These are phyloP conservation scores for Barnettozyma wickerhamii DNA, from an alignment of 805 yeast genomes.

Conservation along the genomic window DNA sequence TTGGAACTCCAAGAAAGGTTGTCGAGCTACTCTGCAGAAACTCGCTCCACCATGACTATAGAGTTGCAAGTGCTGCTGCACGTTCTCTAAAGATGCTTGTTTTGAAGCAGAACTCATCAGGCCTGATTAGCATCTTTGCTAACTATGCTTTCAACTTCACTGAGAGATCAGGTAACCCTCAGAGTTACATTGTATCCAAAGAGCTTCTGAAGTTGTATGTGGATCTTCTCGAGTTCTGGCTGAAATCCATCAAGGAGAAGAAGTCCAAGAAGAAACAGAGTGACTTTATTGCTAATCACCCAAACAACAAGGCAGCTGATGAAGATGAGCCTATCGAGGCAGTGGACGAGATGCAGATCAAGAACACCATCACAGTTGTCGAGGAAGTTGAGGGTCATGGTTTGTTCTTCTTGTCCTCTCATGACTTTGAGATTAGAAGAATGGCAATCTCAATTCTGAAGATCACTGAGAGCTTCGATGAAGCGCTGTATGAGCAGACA, in stretches of 20 bases:
- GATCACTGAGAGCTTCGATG: constrained; percentile 84
- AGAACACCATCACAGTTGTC: constrained; percentile 74
- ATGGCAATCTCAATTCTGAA: constrained; percentile 71
- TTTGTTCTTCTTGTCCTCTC: constrained; percentile 83
- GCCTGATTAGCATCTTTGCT: constrained; percentile 69
- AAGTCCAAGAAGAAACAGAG: constrained; percentile 15
- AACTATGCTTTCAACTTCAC: constrained; percentile 76
- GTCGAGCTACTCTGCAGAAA: constrained; percentile 78
- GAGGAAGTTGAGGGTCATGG: constrained; percentile 98
- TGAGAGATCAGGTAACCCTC: constrained; percentile 60
- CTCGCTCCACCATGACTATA: constrained; percentile 59
- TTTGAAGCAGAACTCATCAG: constrained; percentile 61
- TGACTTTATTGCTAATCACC: constrained; percentile 12
- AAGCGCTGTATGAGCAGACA: constrained; percentile 59
- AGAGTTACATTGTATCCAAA: constrained; percentile 54
- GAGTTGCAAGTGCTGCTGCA: constrained; percentile 61
- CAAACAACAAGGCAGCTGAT: neutral
- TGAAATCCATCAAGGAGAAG: constrained; percentile 50
- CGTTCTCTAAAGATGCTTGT: constrained; percentile 64
- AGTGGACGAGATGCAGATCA: constrained; percentile 70
- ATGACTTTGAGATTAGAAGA: constrained; percentile 70
- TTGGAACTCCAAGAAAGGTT: constrained; percentile 53
- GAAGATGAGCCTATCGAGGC: constrained; percentile 24
- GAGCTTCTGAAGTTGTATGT: constrained; percentile 68
- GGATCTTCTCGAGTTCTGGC: constrained; percentile 80